phyloP scores from a whole-genome alignment of 2,329 filamentous ascomycete genomes.

The Scopulariopsis brevicaulis region DNA sequence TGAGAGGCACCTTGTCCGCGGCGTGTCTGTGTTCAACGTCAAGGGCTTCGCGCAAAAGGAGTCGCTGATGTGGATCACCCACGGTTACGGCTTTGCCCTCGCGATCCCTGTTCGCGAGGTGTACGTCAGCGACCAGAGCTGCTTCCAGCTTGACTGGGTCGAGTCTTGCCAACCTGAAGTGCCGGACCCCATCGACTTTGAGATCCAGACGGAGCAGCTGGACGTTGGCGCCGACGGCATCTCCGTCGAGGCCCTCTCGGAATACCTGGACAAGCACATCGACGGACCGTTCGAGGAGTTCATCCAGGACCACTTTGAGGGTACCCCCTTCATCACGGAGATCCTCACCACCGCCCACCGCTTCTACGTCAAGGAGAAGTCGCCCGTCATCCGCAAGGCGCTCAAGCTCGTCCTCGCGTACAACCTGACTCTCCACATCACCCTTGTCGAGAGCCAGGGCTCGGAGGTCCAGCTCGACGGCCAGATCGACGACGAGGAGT shows the following conservation, averaged over 20 bases:
- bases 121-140: conserved; percentile 81
- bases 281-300: conserved; percentile 87
- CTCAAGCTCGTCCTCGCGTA: conserved; percentile 92
- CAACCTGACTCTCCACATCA: conserved; percentile 89
- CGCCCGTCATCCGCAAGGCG: conserved; percentile 85
- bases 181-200: conserved; percentile 67
- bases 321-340: conserved; percentile 88
- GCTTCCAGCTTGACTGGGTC: conserved; percentile 89
- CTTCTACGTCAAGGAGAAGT: conserved; percentile 80
- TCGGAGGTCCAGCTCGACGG: conserved; percentile 69
- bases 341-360: conserved; percentile 93
- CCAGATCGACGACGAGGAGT: conserved; percentile 75
- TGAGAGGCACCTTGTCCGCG: conserved; percentile 76
- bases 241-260: conserved; percentile 66
- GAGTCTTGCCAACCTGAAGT: conserved; percentile 55
- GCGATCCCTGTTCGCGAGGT: conserved; percentile 92
- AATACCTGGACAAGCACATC: conserved; percentile 92
- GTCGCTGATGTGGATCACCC: conserved; percentile 78
- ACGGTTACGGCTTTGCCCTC: conserved; percentile 87
- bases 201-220: conserved; percentile 77
- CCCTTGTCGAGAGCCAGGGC: conserved; percentile 81
- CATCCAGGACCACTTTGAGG: conserved; percentile 92
- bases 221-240: conserved; percentile 86
- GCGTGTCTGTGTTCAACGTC: conserved; percentile 89
- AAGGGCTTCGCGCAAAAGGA: conserved; percentile 67